Evolutionary conservation across 441 rosid genomes (phyloP), one percentile per base, ranked within the genome.

Genomic region (Pelargonium myrrhifolium): DNA sequence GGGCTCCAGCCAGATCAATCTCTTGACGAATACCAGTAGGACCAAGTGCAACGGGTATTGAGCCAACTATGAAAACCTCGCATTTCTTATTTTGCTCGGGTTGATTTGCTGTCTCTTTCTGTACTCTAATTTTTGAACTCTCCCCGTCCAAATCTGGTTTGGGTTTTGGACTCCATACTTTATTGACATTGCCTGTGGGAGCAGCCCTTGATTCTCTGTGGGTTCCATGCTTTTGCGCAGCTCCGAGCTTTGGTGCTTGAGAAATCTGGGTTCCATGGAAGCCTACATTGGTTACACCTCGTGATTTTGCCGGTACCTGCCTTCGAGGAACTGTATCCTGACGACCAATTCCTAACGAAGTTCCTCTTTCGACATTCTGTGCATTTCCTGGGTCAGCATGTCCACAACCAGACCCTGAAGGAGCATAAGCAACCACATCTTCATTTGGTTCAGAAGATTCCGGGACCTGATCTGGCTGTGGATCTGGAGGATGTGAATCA

Each of bases 141-240:
- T 75, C 84, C 26, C 64, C 84, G 40, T 74, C 80, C 73, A 73
- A 75, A 65, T 79, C 83, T 42, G 74, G 82, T 77, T 82, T 82
- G 1, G 79, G 70, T 79, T 87, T 92, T 37, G 83, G 79, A 81
- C 90, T 89, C 98, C 99, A 89, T 28, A 87, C 85, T 78, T 86
- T 86, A 66, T 75, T 81, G 71, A 83, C 77, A 74, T 64, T 80
- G 68, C 68, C 82, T 17, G 75, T 73, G 49, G 79, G 55, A 47
- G 74, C 74, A 62, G 72, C 59, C 74, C 76, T 79, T 26, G 56
- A 53, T 64, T 85, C 87, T 79, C 76, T 76, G 67, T 70, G 75
- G 51, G 67, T 75, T 76, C 84, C 93, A 76, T 84, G 90, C 77
- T 80, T 90, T 65, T 77, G 87, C 71, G 66, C 70, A 72, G 74